Evolutionary conservation across 441 rosid species (phyloP).

Genomic region (Populus hybrid): DNA sequence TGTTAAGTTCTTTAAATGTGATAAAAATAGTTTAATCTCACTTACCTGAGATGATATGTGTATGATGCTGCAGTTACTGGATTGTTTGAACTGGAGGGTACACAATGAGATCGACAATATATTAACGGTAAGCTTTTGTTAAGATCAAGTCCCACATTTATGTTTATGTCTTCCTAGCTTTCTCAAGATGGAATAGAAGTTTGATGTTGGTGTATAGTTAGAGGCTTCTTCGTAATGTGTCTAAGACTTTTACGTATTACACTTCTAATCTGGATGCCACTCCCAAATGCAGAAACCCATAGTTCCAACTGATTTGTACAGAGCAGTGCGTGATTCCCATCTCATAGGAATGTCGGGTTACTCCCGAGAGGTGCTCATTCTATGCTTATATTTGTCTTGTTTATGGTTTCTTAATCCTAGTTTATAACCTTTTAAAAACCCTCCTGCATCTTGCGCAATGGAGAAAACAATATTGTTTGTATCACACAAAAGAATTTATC

Average conservation of each 20-base stretch:
- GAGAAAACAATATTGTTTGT: neutral
- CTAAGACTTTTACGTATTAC: neutral
- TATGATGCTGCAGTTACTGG: conserved; percentile 59
- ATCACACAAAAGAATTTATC: conserved; percentile 1
- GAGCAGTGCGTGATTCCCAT: conserved; percentile 76
- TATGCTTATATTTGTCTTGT: conserved; percentile 14
- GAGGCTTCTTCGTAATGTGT: neutral
- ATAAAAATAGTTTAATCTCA: neutral
- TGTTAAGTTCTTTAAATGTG: neutral
- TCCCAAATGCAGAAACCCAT: conserved; percentile 69
- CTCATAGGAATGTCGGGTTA: conserved; percentile 93
- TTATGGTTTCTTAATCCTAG: conserved; percentile 12
- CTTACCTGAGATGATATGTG: conserved; percentile 12
- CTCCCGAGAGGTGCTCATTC: conserved; percentile 71
- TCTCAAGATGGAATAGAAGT: neutral
- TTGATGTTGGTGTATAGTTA: neutral
- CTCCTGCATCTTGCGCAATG: neutral
- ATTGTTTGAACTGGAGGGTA: conserved; percentile 80
- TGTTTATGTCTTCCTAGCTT: neutral
- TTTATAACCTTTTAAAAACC: neutral
- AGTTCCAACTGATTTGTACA: conserved; percentile 62
- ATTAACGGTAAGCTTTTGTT: conserved; percentile 51
- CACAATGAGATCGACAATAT: conserved; percentile 78
- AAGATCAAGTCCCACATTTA: neutral
- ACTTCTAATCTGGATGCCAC: conserved; percentile 15